Base-by-base conservation (phyloP, 2,329 filamentous ascomycete genomes). In the Sclerotinia subarctica region DNA sequence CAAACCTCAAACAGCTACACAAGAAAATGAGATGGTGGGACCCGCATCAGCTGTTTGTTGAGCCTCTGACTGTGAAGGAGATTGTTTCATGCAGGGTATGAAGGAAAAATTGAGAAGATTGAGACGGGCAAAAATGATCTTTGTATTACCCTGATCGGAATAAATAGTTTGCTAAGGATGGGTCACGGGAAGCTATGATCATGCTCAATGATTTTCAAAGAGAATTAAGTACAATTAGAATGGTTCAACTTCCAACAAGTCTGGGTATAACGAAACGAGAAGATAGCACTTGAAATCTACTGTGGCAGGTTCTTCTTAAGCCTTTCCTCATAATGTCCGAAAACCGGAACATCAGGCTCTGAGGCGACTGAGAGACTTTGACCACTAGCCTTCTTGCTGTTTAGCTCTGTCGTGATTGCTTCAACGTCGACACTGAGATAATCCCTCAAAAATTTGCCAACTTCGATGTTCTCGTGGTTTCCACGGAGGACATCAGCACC, bases 381-480 rank as follows among this genome's bases (percentile, higher is more conserved):
- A 26, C 65, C 35, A 62, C 52, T 26, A 53, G 66, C n/a, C 56
- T 57, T 67, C 10, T 63, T 47, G 19, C 24, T 44, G 21, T 54
- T 57, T 24, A 68, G 80, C 78, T 95, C 89, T 75, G 87, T 82
- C 0, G 94, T 97, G 67, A 98, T 87, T 44, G 83, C 82, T 1
- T 92, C 86, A 1, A 97, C 86, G 76, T 97, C 89, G 1, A 98
- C 86, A 60, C 86, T 86, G 0, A 99, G 85, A 76, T 95, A 99
- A 11, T 88, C 81, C 10, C 87, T 82, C 68, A 99, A 80, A 78
- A 97, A 99, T 56, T 85, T 82, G 46, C 95, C 95, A 0, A 99
- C 85, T 35, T 98, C 93, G 0, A 90, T 98, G 77, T 99, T 99
- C 82, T 99, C 95, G 66, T 96, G 89, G 78, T 98, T 98, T 10